These are phyloP conservation scores for Acanthamoeba rhysodes DNA, from an alignment of 208 protist genomes.

Conservation along the genomic window DNA sequence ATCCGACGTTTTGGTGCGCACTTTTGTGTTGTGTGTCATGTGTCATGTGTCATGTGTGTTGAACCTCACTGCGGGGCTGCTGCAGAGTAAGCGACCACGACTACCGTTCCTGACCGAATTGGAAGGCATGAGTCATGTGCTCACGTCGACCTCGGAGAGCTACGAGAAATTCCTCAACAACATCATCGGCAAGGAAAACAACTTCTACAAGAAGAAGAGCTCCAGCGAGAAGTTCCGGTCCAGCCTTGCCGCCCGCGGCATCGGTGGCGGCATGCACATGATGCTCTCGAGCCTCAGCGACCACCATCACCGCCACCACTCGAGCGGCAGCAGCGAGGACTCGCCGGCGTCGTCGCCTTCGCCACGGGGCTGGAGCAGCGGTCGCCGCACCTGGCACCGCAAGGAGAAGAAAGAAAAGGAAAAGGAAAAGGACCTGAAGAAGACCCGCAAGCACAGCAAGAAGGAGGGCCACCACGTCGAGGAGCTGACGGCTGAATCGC, in stretches of 20 bases:
- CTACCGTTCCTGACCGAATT: slow-evolving; percentile 48
- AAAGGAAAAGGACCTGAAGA: not conserved
- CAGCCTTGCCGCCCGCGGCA: not conserved
- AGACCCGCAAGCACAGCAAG: not conserved
- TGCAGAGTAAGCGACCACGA: not conserved
- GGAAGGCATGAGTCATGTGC: slow-evolving; percentile 26
- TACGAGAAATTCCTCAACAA: slow-evolving; percentile 59
- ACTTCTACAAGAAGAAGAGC: not conserved
- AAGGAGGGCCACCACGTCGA: not conserved
- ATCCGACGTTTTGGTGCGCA: not conserved
- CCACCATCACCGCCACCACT: not conserved
- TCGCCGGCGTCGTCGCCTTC: not conserved
- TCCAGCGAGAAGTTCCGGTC: not conserved
- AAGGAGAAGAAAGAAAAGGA: slow-evolving; percentile 57
- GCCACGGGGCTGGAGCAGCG: not conserved
- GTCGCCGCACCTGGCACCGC: slow-evolving; percentile 3
- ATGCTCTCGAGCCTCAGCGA: not conserved
- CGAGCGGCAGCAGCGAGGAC: not conserved
- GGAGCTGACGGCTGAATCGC: not conserved
- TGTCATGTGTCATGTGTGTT: not conserved
- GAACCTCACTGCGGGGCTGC: not conserved
- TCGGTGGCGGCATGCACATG: not conserved
- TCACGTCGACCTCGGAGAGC: slow-evolving; percentile 7
- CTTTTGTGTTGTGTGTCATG: not conserved
- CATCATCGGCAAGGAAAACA: not conserved